Base-by-base conservation (phyloP, 306 rosid genomes). In the Glycine latifolia region DNA sequence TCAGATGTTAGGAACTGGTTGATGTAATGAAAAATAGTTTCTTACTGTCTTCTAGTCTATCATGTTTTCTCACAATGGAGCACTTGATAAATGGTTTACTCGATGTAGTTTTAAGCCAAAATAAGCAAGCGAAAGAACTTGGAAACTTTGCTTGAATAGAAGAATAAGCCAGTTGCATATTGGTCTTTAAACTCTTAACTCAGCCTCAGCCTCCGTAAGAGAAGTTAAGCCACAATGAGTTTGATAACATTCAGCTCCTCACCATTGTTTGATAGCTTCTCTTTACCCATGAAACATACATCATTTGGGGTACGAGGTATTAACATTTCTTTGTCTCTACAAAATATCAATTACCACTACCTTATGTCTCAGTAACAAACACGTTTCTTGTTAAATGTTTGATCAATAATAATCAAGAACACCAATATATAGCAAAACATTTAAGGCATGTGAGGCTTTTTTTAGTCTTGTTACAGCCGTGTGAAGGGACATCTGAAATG, bases 111-210 rank as follows among this genome's bases (percentile, higher is more conserved):
- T 67, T 33, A 2, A 15, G 47, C 58, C 59, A 63, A 16, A 63
- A 52, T 46, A 43, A 16, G 41, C 67, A 31, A 14, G 59, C 6
- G 20, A 59, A 31, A 10, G 41, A n/a, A 39, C 54, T 50, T 73
- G 58, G 31, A 49, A 50, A 63, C 9, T 61, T 12, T 60, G 66
- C 66, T 49, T 50, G 79, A 71, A 39, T 11, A 72, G 44, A 69
- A 70, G 75, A 71, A 35, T 7, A 20, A 56, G 13, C 31, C 52
- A 48, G 15, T 47, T 60, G 83, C 78, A 55, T 48, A 58, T 33
- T 69, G 49, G 5, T 55, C 12, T 67, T 26, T 33, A 72, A 6
- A 35, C 73, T 44, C 14, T 67, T 44, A 35, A 62, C 39, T 20
- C 66, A 12, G 16, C 61, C 39, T 20, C 66, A 12, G 16, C 61